phyloP scores from a whole-genome alignment of 306 rosid species.

The Ochetophila trinervis region DNA sequence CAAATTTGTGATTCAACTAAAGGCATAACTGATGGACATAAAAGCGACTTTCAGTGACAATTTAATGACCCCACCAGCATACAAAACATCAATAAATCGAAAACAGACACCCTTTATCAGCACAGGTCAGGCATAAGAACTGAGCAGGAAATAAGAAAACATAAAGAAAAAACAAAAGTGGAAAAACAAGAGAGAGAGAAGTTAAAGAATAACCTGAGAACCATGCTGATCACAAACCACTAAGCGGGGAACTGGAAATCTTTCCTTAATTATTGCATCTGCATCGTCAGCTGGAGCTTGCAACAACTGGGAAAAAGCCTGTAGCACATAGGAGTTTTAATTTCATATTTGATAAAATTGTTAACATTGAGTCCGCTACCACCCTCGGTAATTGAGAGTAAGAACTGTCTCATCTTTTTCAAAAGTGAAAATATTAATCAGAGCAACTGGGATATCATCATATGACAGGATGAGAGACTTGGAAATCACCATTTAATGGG shows the following conservation, averaged over 20 bases:
- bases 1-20: too few species aligned
- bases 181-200: neutral
- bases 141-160: neutral
- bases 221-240: constrained; percentile 97
- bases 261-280: constrained; percentile 70
- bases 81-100: neutral
- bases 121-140: neutral
- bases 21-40: too few species aligned
- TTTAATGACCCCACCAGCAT: neutral
- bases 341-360: constrained; percentile 11
- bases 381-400: too few species aligned
- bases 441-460: neutral
- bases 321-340: constrained; percentile 22
- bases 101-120: neutral
- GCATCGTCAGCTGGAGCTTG: constrained; percentile 81
- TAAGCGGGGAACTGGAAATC: constrained; percentile 94
- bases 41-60: neutral
- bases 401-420: too few species aligned
- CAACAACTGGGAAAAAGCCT: constrained; percentile 92
- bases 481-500: neutral
- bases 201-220: constrained; percentile 66
- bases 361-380: neutral
- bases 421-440: too few species aligned
- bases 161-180: neutral
- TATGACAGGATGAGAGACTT: neutral